Conservation (phyloP, 2,329 filamentous ascomycete genomes). For the Fusarium sp. region DNA sequence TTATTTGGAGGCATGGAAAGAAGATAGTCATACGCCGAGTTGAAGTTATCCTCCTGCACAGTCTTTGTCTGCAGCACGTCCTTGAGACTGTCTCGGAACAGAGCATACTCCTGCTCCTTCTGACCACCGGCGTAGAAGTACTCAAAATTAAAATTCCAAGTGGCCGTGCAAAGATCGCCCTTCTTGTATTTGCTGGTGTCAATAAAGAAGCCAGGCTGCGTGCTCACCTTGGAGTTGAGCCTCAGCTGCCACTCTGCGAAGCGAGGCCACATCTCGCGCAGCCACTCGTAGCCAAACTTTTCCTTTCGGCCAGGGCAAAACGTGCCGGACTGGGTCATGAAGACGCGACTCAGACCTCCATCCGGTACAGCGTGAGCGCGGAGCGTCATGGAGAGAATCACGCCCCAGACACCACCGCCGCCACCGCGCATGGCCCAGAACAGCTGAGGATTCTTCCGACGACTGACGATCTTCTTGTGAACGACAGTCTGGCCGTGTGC, state of each 20-base stretch:
- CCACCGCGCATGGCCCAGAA: constrained; percentile 5
- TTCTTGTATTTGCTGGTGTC: not conserved
- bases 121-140: not conserved
- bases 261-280: not conserved
- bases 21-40: not conserved
- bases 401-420: not conserved
- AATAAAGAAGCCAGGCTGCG: constrained; percentile 1
- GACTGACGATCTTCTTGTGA: not conserved
- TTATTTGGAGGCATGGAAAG: not conserved
- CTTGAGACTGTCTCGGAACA: not conserved
- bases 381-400: not conserved
- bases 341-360: not conserved
- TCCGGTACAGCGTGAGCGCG: not conserved
- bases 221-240: constrained; percentile 3
- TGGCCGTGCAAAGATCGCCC: not conserved
- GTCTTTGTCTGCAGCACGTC: not conserved
- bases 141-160: not conserved
- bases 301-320: not conserved
- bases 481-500: not conserved
- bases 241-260: not conserved
- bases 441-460: not conserved
- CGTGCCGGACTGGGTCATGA: not conserved
- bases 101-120: not conserved
- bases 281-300: not conserved
- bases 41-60: not conserved